phyloP scores from a whole-genome alignment of 306 rosid species.

The Geum urbanum region DNA sequence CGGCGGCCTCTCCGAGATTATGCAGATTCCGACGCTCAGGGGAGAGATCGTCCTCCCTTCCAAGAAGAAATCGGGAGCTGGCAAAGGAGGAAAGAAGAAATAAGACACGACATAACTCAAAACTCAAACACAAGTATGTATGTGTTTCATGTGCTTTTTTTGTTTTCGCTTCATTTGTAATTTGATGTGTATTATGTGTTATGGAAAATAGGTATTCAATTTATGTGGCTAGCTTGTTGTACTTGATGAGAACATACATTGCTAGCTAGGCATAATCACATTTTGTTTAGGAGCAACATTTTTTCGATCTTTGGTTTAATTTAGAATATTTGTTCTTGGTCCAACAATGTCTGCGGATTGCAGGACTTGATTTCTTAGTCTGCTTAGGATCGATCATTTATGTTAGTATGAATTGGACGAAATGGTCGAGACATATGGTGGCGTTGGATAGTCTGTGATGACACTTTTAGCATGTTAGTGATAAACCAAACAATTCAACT shows the following conservation, averaged over 20 bases:
- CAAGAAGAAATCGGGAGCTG: conserved; percentile 43
- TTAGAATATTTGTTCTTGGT: not conserved
- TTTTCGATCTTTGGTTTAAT: not conserved
- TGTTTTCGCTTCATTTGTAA: not conserved
- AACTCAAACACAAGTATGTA: not conserved
- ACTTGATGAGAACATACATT: not conserved
- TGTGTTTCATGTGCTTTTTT: not conserved
- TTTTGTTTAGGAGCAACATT: not conserved
- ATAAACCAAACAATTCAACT: too few species aligned
- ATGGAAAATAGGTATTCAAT: not conserved
- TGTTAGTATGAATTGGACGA: not conserved
- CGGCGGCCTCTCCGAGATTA: conserved; percentile 49
- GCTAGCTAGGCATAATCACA: not conserved
- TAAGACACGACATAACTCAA: conserved; percentile 1
- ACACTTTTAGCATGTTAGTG: not conserved
- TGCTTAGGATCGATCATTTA: not conserved
- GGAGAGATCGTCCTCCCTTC: conserved; percentile 79
- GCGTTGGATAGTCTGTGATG: not conserved
- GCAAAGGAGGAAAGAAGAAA: conserved; percentile 80
- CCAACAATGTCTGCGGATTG: not conserved
- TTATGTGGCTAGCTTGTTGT: not conserved
- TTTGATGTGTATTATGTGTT: not conserved
- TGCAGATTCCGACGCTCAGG: conserved; percentile 81
- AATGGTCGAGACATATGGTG: not conserved
- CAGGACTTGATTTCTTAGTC: not conserved